Conservation (phyloP, 2,329 filamentous ascomycete species). For the Thielaviopsis ethacetica region DNA sequence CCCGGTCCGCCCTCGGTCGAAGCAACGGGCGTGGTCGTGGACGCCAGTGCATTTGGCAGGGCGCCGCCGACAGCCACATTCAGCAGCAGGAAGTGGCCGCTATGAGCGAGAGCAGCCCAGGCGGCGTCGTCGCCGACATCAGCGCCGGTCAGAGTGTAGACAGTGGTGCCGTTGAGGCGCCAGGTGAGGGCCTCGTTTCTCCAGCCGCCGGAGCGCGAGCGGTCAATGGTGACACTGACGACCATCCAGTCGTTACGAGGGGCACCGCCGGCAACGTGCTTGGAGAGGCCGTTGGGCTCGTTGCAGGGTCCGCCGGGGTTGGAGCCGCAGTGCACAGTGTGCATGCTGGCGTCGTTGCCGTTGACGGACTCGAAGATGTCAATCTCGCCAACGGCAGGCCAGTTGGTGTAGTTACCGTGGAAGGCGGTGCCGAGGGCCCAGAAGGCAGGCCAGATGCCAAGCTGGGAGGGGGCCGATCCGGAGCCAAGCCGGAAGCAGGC, state of each 20-base stretch:
- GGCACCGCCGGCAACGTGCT: constrained; percentile 13
- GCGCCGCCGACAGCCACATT: constrained; percentile 25
- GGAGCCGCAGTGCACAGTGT: constrained; percentile 27
- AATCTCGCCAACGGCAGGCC: constrained; percentile 28
- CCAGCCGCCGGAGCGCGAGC: constrained; percentile 15
- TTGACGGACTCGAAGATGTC: constrained; percentile 29
- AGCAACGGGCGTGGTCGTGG: constrained; percentile 19
- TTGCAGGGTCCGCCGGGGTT: constrained; percentile 25
- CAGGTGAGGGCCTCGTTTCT: constrained; percentile 20
- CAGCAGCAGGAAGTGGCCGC: constrained; percentile 21
- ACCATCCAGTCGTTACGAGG: constrained; percentile 20
- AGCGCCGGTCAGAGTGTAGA: constrained; percentile 17
- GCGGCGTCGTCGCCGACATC: constrained; percentile 16
- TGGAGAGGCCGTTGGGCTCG: constrained; percentile 22
- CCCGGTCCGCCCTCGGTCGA: constrained; percentile 19
- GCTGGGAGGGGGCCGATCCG: constrained; percentile 15
- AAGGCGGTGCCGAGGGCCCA: constrained; percentile 27
- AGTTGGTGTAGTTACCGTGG: constrained; percentile 23
- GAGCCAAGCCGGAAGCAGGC: constrained; percentile 22
- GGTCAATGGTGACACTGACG: constrained; percentile 20
- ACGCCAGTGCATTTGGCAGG: constrained; percentile 21
- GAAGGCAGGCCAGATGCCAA: constrained; percentile 31
- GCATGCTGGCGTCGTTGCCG: constrained; percentile 20
- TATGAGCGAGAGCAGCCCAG: constrained; percentile 19
- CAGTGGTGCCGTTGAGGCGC: constrained; percentile 19